Base-by-base conservation (phyloP, 345 rosid genomes). In the Hirschfeldia incana region DNA sequence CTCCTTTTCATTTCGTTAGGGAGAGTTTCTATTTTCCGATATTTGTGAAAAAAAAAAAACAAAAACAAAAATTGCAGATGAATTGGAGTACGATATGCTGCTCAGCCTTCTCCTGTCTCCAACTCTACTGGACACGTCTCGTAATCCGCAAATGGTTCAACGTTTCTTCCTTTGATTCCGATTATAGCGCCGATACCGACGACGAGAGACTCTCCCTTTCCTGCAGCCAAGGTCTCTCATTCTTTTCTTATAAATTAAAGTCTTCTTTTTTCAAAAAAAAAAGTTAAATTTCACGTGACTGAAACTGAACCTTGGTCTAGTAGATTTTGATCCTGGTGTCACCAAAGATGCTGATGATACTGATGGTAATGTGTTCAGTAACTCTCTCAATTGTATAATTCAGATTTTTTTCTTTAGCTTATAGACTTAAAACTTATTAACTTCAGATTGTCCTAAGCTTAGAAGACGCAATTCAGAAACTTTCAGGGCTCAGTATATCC, bases 381-480 rank as follows among this genome's bases (percentile, higher is more conserved):
- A 34, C 44, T 39, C 12, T 67, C 30, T 32, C 66, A n/a, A 1
- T 55, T 57, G 11, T 8, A 2, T 8, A 57, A 57, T 13, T 13
- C 5, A 67, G 70, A 46, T 62, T 68, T 51, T 63, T 26, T 65
- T 8, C 8, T 34, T 74, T 29, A 29, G 32, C 32, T 29, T 29
- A 29, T 29, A 10, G 64, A 28, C 36, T 12, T 61, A 6, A 12
- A 78, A 59, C n/a, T 13, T 32, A 21, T 13, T 32, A 21, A 72
- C 44, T 5, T 68, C 89, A 89, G 97, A 83, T 78, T 57, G 66
- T 78, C 89, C 85, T 42, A 80, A 76, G 85, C 32, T 79, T 81
- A 87, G 94, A 82, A 86, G 97, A 73, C 80, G 94, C 57, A 90
- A 89, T 62, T 92, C 98, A 2, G 97, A 94, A 81, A 94, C 97